These are phyloP conservation scores for Cordyceps javanica DNA, from an alignment of 2,329 filamentous ascomycete species.

Conservation along the genomic window DNA sequence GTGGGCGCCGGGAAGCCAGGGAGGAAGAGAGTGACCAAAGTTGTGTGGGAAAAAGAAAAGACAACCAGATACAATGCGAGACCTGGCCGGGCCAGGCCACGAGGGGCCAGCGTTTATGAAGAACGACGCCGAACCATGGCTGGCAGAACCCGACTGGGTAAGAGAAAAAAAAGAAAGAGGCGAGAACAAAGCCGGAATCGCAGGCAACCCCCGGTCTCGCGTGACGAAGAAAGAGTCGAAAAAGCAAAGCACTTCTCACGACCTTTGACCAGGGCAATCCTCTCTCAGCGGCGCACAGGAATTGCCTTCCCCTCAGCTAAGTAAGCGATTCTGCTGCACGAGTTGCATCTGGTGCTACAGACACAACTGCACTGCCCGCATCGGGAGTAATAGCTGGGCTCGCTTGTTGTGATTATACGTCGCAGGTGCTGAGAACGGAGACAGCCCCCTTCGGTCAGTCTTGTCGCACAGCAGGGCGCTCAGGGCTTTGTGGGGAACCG, in stretches of 20 bases:
- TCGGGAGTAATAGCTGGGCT: not conserved
- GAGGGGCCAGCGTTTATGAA: constrained; percentile 9
- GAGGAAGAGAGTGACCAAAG: not conserved
- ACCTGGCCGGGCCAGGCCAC: not conserved
- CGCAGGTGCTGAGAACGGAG: not conserved
- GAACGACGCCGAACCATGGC: constrained; percentile 6
- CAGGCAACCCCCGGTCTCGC: not conserved
- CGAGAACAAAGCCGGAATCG: not conserved
- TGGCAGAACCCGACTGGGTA: not conserved
- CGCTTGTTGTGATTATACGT: constrained; percentile 8
- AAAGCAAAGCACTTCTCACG: not conserved
- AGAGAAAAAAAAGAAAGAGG: not conserved
- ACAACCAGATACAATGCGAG: not conserved
- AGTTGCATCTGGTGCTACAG: not conserved
- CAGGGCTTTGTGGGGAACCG: not conserved
- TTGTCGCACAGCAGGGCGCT: not conserved
- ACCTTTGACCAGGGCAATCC: not conserved
- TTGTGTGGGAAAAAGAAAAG: not conserved
- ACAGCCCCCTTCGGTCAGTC: not conserved
- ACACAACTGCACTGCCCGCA: not conserved
- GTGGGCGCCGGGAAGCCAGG: too few relatives aligned
- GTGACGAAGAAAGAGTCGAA: not conserved
- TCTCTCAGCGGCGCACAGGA: not conserved
- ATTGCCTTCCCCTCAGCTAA: not conserved
- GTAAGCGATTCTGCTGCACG: not conserved